A percentile compares a stretch with the other conserved stretches of the same genome.
Conservation (phyloP, 2,329 filamentous ascomycete genomes). For the Botrytis aclada region DNA sequence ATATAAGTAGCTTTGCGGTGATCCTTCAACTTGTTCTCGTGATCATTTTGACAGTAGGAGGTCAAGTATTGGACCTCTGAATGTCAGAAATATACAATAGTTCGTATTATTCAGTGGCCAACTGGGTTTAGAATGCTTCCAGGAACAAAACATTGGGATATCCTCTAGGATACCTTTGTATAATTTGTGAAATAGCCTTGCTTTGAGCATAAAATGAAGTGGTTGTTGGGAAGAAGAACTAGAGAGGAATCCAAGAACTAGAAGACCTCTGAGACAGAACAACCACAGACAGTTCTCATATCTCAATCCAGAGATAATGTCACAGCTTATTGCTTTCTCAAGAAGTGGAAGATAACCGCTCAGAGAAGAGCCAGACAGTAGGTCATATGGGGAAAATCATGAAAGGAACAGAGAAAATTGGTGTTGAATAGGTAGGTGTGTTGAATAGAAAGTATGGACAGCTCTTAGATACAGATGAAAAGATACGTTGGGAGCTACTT, state of each 20-base stretch:
- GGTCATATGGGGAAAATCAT: neutral
- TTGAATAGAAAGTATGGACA: neutral
- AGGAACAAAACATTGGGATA: neutral
- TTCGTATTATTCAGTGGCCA: neutral
- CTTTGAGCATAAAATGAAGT: neutral
- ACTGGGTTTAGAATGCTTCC: neutral
- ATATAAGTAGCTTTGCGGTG: accelerated
- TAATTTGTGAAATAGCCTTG: neutral
- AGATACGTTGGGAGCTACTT: accelerated
- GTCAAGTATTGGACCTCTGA: neutral
- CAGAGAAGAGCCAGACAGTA: neutral
- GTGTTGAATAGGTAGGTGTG: neutral
- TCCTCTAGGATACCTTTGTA: accelerated
- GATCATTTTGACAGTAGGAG: too few relatives aligned
- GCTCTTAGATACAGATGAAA: neutral
- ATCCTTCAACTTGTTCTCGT: neutral
- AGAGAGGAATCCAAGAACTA: neutral
- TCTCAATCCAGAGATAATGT: neutral
- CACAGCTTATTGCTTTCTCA: neutral
- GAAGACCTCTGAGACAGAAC: neutral
- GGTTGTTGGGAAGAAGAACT: neutral
- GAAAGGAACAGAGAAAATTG: neutral
- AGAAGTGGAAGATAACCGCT: neutral
- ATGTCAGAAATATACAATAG: neutral
- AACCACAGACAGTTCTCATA: neutral